Conservation (phyloP, 257 asterid genomes). For the Perilla frutescens region DNA sequence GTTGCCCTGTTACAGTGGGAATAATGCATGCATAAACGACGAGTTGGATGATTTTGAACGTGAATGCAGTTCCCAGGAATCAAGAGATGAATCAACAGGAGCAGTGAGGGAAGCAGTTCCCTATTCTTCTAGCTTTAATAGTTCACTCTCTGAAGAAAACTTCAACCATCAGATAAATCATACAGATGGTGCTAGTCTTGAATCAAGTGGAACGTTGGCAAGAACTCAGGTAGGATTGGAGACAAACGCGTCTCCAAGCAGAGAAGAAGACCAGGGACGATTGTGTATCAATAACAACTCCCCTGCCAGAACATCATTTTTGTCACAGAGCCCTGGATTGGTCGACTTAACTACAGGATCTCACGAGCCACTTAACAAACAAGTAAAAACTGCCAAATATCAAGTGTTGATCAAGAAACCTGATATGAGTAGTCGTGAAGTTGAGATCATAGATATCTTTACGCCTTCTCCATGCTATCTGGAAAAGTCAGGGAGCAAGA, state of each 20-base stretch:
- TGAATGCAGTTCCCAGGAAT: constrained; percentile 34
- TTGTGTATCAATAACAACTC: constrained; percentile 10
- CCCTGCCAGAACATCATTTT: constrained; percentile 28
- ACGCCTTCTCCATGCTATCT: constrained; percentile 72
- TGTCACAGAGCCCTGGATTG: constrained; percentile 7
- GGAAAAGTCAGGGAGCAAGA: constrained; percentile 49
- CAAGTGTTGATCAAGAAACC: constrained; percentile 31
- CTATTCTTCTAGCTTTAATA: constrained; percentile 11
- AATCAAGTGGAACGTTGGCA: constrained; percentile 26
- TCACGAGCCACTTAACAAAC: constrained; percentile 16
- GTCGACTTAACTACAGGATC: constrained; percentile 3
- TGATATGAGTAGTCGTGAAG: constrained; percentile 32
- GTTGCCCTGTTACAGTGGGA: constrained; percentile 68
- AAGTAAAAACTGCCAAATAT: constrained; percentile 30
- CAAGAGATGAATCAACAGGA: constrained; percentile 14
- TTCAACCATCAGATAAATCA: constrained; percentile 18
- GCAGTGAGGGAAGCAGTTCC: neutral
- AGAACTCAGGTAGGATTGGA: constrained; percentile 16
- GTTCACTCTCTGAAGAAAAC: constrained; percentile 29
- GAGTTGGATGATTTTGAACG: constrained; percentile 37
- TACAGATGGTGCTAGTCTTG: constrained; percentile 14
- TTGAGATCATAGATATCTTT: constrained; percentile 72
- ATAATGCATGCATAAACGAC: constrained; percentile 31
- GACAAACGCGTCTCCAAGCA: neutral
- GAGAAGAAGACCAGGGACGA: constrained; percentile 18